phyloP scores from a whole-genome alignment of 768 basidiomycete genomes.

The Kwoniella europaea region DNA sequence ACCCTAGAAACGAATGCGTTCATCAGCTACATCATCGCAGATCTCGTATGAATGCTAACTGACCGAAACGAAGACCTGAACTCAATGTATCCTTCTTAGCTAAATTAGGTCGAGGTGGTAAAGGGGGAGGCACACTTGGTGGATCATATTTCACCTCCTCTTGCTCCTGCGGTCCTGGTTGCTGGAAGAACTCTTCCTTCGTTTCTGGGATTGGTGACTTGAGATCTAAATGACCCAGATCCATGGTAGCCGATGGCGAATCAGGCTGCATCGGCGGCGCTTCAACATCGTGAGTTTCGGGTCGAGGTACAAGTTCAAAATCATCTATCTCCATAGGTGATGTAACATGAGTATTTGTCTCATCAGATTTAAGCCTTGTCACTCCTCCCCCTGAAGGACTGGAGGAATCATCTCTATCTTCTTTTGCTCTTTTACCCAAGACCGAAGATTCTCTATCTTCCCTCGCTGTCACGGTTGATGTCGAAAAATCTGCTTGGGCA shows the following conservation, averaged over 20 bases:
- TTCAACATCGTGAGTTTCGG: neutral
- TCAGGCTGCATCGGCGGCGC: neutral
- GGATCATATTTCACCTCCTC: conserved; percentile 17
- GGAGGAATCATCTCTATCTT: conserved; percentile 51
- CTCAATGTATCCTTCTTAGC: conserved; percentile 37
- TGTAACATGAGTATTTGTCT: conserved; percentile 17
- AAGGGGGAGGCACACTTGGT: conserved; percentile 37
- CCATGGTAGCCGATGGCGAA: conserved; percentile 21
- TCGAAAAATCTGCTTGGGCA: neutral
- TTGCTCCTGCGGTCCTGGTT: neutral
- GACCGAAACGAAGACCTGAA: conserved; percentile 46
- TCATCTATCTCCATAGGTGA: conserved; percentile 24
- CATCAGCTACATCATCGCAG: neutral
- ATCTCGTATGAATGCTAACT: conserved; percentile 5
- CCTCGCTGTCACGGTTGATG: neutral
- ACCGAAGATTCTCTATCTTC: conserved; percentile 27
- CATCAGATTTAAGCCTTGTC: conserved; percentile 26
- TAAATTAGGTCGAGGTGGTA: conserved; percentile 34
- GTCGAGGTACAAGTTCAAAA: conserved; percentile 14
- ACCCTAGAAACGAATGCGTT: conserved; percentile 61
- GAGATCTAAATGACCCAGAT: conserved; percentile 22
- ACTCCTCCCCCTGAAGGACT: conserved; percentile 29
- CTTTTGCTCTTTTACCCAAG: conserved; percentile 52
- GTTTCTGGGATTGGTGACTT: conserved; percentile 25
- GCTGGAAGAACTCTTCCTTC: neutral